Evolutionary conservation across 2,329 filamentous ascomycete genomes (phyloP).

Genomic region (Didymella segeticola): DNA sequence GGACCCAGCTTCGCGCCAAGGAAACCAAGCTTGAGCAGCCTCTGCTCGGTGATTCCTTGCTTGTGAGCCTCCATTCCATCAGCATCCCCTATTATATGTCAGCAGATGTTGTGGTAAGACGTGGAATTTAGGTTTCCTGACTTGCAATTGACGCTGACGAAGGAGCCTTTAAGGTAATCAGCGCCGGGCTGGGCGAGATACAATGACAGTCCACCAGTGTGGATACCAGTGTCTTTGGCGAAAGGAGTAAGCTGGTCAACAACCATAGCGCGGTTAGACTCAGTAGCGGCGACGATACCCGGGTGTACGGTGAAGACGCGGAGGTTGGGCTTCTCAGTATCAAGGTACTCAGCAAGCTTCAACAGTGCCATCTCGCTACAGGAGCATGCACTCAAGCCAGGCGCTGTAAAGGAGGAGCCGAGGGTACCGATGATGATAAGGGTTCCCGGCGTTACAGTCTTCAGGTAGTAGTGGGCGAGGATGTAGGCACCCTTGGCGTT

Average conservation of each 20-base stretch:
- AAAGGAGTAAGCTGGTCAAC: conserved; percentile 22
- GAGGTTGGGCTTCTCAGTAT: conserved; percentile 27
- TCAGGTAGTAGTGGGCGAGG: conserved; percentile 16
- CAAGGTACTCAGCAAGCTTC: conserved; percentile 30
- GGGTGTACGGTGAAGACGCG: conserved; percentile 33
- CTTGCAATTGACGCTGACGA: conserved; percentile 36
- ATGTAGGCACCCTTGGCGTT: conserved; percentile 27
- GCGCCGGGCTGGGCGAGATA: conserved; percentile 25
- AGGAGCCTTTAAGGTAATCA: conserved; percentile 27
- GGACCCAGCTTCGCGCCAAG: conserved; percentile 26
- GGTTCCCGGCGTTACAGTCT: conserved; percentile 21
- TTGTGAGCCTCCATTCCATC: conserved; percentile 36
- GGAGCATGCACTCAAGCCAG: conserved; percentile 30
- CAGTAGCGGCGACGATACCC: conserved; percentile 28
- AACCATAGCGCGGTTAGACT: conserved; percentile 5
- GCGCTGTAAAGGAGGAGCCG: conserved; percentile 19
- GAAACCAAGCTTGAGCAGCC: conserved; percentile 35
- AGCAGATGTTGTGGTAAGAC: neutral
- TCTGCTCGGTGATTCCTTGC: conserved; percentile 37
- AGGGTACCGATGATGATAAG: conserved; percentile 27
- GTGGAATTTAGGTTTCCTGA: neutral
- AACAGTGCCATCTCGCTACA: conserved; percentile 31
- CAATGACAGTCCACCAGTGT: conserved; percentile 23
- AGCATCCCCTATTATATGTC: conserved; percentile 31
- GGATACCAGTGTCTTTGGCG: conserved; percentile 29